Conservation (phyloP, 345 rosid species). For the Hibiscus mutabilis region DNA sequence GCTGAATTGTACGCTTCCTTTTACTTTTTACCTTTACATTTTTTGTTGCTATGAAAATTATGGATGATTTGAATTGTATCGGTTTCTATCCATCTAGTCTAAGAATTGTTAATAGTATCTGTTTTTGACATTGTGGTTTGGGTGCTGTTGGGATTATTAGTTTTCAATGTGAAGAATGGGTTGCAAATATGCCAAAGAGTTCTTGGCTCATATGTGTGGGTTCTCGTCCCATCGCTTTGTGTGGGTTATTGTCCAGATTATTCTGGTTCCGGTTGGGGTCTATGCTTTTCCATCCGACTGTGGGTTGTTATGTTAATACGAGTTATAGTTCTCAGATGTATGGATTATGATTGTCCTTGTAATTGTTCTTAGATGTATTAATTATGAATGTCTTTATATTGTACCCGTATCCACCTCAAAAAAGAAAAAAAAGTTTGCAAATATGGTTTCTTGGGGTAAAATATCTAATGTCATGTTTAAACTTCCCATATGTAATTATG, state of each 20-base stretch:
- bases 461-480: background rate
- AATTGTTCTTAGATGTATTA: too few species aligned
- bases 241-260: too few species aligned
- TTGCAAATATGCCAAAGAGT: background rate
- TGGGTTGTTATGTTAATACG: background rate
- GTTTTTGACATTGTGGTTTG: background rate
- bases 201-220: too few species aligned
- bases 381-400: too few species aligned
- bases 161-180: background rate
- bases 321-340: background rate
- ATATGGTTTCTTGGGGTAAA: background rate
- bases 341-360: too few species aligned
- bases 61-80: background rate
- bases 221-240: too few species aligned
- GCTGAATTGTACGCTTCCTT: constrained; percentile 66
- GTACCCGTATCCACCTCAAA: background rate
- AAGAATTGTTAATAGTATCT: background rate
- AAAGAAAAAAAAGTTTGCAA: too few species aligned
- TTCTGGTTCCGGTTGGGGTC: too few species aligned
- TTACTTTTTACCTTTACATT: background rate
- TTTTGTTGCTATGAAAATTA: background rate
- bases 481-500: background rate
- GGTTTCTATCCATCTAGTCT: background rate
- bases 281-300: background rate
- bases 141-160: background rate